Percentiles rank a stretch among this genome's conserved stretches.
phyloP scores from a whole-genome alignment of 164 flowering plant species.

The Pachysandra terminalis region DNA sequence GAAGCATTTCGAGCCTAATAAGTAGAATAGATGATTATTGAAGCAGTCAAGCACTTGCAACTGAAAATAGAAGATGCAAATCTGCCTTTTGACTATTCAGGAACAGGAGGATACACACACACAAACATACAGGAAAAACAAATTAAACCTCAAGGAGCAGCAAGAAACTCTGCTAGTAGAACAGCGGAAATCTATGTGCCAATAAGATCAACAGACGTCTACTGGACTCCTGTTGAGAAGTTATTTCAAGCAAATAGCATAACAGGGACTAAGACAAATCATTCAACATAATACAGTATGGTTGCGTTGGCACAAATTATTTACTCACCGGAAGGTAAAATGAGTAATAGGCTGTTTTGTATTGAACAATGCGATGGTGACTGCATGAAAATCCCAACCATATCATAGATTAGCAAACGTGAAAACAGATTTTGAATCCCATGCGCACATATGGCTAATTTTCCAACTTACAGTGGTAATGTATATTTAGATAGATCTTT shows the following conservation, averaged over 20 bases:
- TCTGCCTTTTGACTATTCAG: background rate
- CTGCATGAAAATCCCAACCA: conserved; percentile 42
- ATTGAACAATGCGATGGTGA: conserved; percentile 92
- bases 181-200: background rate
- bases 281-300: background rate
- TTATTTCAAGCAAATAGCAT: background rate
- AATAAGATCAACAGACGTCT: background rate
- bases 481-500: conserved; percentile 83
- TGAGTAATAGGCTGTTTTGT: conserved; percentile 95
- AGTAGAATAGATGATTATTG: too few relatives aligned
- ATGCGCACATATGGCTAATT: background rate
- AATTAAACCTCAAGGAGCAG: background rate
- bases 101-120: background rate
- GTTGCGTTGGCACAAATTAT: background rate
- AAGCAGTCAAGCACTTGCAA: background rate
- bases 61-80: background rate
- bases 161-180: background rate
- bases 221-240: background rate
- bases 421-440: background rate
- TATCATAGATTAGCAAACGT: conserved; percentile 11
- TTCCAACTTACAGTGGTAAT: conserved; percentile 59
- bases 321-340: conserved; percentile 92
- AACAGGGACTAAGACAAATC: background rate
- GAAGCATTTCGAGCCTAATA: too few relatives aligned
- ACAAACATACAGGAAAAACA: background rate